Base-by-base conservation (phyloP, 768 basidiomycete genomes). In the Boletus subcaerulescens region DNA sequence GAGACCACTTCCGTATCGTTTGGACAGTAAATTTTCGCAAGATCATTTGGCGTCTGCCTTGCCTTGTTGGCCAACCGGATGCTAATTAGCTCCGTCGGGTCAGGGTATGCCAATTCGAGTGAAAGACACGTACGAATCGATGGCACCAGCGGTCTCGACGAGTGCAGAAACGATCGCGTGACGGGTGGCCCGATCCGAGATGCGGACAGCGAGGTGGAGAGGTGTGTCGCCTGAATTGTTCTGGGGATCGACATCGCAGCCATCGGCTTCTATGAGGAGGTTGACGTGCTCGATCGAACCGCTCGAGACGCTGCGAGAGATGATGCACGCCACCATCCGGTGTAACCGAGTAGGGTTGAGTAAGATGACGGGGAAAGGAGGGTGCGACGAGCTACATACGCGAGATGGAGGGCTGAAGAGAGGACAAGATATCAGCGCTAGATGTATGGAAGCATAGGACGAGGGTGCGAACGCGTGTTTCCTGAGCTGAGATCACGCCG, bases 321-420 rank as follows among this genome's bases (percentile, higher is more conserved):
- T 3, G 24, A 51, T 22, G 18, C n/a, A 20, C 17, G 14, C 12
- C 26, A 22, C 15, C 32, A 46, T 17, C 15, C 42, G 14, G 38
- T 24, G 13, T 20, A 5, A 50, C 7, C 45, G 18, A 18, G 46
- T n/a, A 24, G 4, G 22, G 32, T 62, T 42, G 45, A 45, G 42
- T 17, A 6, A 35, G 40, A 20, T n/a, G 24, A 15, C 18, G 29
- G 0, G 13, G 36, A 47, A 35, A 40, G n/a, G 33, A 36, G n/a
- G 22, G 18, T 13, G 2, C 8, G 18, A 44, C 4, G 49, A 41
- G n/a, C 14, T 14, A 66, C 68, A 24, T 55, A 70, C 68, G 70
- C 68, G 39, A 68, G 60, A 53, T 70, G 68, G 26, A 70, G 70
- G 42, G 70, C 68, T 70, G 53, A 48, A 20, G 31, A 42, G 17